Evolutionary conservation across 306 rosid species (phyloP), one percentile per base, ranked within the genome.

Genomic region (Trichosanthes cucumerina): DNA sequence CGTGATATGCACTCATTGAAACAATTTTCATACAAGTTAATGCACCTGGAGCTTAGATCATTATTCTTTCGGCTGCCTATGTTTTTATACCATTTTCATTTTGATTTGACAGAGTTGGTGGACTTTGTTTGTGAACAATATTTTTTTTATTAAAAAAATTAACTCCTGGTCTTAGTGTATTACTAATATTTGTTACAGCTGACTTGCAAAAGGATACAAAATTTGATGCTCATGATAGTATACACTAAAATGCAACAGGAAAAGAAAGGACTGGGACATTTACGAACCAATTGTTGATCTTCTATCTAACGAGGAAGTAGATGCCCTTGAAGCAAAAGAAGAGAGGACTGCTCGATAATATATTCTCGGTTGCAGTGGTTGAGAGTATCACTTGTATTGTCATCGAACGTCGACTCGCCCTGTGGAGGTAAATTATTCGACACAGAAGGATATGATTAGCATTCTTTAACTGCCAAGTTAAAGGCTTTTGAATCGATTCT

Each of bases 211-310:
- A 56, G 0, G 38, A 24, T 56, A 34, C 33, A 57, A 50, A 44
- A 18, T 34, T 43, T 10, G 59, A 34, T 63, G 62, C 80, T 47
- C 15, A 84, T 31, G 26, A 28, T n/a, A 72, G 54, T 83, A 75
- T 59, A 60, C 73, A 16, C 65, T 74, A 79, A 81, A 78, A 81
- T 89, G 83, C 83, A 36, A 84, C 93, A 90, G 97, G 93, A 95
- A 92, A 90, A 91, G 97, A 80, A 95, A 95, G 88, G 99, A 95
- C 62, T 92, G 97, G 99, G 96, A 95, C 43, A 87, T 89, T 26
- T 92, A 92, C 57, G 96, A 92, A 81, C 97, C 97, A 68, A 92
- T 89, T 78, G 97, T 95, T 56, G 99, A 92, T 87, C 90, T 91
- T 82, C 89, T 95, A 34, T 95, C 97, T 7, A 95, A 86, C 18